Conservation (phyloP, 257 asterid genomes). For the Cordia subcordata region DNA sequence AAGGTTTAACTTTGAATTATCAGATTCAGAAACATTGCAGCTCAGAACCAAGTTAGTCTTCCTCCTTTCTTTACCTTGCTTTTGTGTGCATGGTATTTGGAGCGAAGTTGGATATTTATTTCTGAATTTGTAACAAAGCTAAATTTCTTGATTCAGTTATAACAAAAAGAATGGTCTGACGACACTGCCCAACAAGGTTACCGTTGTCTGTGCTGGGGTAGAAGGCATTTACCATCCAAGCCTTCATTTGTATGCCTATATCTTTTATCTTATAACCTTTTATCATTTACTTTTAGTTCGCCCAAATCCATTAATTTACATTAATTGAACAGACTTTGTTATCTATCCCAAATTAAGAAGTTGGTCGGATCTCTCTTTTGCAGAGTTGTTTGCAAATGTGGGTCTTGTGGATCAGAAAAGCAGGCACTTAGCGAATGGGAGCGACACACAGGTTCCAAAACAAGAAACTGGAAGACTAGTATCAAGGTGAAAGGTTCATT, state of each 20-base stretch:
- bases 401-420: constrained; percentile 83
- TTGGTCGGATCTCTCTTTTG: constrained; percentile 12
- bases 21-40: constrained; percentile 73
- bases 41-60: constrained; percentile 56
- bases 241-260: constrained; percentile 73
- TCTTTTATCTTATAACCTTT: constrained; percentile 14
- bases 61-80: constrained; percentile 9
- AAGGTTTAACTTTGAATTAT: constrained; percentile 83
- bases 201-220: constrained; percentile 76
- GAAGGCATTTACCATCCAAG: constrained; percentile 95
- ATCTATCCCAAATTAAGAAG: neutral
- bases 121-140: constrained; percentile 16
- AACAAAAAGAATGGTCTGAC: constrained; percentile 50
- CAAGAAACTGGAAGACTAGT: constrained; percentile 89
- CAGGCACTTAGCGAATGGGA: constrained; percentile 96
- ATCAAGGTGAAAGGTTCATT: constrained; percentile 81
- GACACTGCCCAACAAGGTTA: constrained; percentile 69
- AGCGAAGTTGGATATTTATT: constrained; percentile 8
- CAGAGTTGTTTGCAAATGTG: constrained; percentile 99
- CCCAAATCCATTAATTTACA: neutral
- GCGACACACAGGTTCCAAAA: constrained; percentile 82
- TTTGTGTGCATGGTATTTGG: constrained; percentile 3
- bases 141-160: constrained; percentile 46
- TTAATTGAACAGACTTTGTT: neutral
- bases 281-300: neutral